phyloP scores from a whole-genome alignment of 352 stramenopile genomes.

The Globisporangium uncinulatum region DNA sequence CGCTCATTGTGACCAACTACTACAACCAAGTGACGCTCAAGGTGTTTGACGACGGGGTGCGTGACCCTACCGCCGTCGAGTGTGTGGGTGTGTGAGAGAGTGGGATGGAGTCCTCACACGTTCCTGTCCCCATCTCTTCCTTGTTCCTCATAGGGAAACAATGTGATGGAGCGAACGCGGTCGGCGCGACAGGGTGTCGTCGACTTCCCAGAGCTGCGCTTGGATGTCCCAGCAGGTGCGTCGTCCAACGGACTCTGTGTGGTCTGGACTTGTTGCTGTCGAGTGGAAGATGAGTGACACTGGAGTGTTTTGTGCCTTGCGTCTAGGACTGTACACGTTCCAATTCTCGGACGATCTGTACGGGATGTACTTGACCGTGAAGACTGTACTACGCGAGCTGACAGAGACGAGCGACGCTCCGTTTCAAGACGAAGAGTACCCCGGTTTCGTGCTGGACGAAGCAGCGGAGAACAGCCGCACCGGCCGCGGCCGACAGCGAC shows the following conservation, averaged over 20 bases:
- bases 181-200: constrained; percentile 42
- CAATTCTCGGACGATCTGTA: constrained; percentile 59
- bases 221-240: constrained; percentile 62
- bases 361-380: constrained; percentile 48
- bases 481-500: constrained; percentile 14
- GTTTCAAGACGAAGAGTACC: constrained; percentile 17
- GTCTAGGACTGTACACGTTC: constrained; percentile 67
- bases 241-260: not conserved
- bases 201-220: constrained; percentile 46
- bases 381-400: constrained; percentile 36
- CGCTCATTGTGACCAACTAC: constrained; percentile 46
- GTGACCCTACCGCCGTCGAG: constrained; percentile 7
- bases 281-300: not conserved
- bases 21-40: constrained; percentile 60
- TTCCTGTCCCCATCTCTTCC: not conserved
- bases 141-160: constrained; percentile 38
- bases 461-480: constrained; percentile 13
- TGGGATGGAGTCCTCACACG: not conserved
- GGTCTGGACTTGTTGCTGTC: not conserved
- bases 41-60: constrained; percentile 47
- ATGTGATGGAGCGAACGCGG: constrained; percentile 52
- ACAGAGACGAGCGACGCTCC: constrained; percentile 38
- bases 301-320: no score
- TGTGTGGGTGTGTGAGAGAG: not conserved
- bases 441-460: constrained; percentile 30